A percentile compares a stretch with the other conserved stretches of the same genome.
These are phyloP conservation scores for Thozetella sp. DNA, from an alignment of 495 filamentous ascomycete species.

Conservation along the genomic window DNA sequence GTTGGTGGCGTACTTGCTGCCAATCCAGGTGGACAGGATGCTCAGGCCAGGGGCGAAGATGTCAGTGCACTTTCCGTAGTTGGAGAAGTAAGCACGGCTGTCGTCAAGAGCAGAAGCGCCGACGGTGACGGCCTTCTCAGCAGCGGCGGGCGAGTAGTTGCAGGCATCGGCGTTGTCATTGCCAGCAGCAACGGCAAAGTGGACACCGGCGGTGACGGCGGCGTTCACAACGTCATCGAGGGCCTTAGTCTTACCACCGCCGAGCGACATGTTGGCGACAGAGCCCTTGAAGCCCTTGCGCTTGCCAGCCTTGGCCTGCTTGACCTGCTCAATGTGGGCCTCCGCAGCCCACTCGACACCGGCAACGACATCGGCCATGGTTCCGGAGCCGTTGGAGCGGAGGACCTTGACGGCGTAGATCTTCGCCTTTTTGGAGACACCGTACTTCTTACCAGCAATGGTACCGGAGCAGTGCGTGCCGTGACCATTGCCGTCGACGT, in stretches of 20 bases:
- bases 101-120: slow-evolving; percentile 92
- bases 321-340: slow-evolving; percentile 71
- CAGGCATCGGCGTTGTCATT: slow-evolving; percentile 99
- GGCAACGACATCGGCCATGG: slow-evolving; percentile 98
- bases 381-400: slow-evolving; percentile 93
- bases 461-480: slow-evolving; percentile 99
- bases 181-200: slow-evolving; percentile 97
- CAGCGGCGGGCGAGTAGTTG: slow-evolving; percentile 98
- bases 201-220: slow-evolving; percentile 84
- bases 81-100: slow-evolving; percentile 99
- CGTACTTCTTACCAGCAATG: slow-evolving; percentile 96
- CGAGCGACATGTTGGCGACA: slow-evolving; percentile 98
- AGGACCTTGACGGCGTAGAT: slow-evolving; percentile 98
- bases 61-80: slow-evolving; percentile 98
- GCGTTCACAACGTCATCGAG: slow-evolving; percentile 94
- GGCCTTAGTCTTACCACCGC: slow-evolving; percentile 90
- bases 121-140: slow-evolving; percentile 92
- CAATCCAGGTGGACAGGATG: slow-evolving; percentile 98
- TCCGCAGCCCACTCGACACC: slow-evolving; percentile 95
- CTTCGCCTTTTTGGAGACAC: slow-evolving; percentile 98
- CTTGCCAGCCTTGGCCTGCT: slow-evolving; percentile 78
- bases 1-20: slow-evolving; percentile 90
- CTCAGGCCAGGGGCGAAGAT: slow-evolving; percentile 98
- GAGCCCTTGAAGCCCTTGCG: slow-evolving; percentile 98
- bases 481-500: slow-evolving; percentile 96